Evolutionary conservation across 1,284 basidiomycete genomes (phyloP).

Genomic region (Phenoliferia sp.): DNA sequence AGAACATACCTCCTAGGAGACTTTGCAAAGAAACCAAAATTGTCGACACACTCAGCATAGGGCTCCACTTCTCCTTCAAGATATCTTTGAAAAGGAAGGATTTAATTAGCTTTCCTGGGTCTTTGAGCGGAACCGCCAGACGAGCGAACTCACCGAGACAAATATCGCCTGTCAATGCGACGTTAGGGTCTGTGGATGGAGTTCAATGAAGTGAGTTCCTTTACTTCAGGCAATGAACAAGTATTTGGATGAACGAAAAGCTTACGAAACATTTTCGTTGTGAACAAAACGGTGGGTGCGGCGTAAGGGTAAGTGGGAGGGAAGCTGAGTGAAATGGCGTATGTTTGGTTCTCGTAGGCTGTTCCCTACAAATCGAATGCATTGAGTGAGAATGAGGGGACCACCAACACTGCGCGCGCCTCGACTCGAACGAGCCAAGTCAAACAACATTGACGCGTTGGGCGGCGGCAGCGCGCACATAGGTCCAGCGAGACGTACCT

Average conservation of each 20-base stretch:
- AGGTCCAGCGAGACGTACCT: slow-evolving; percentile 9
- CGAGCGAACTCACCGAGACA: slow-evolving; percentile 59
- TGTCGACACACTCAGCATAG: slow-evolving; percentile 80
- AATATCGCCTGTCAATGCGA: slow-evolving; percentile 72
- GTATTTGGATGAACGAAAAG: background rate
- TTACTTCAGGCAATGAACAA: background rate
- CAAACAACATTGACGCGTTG: background rate
- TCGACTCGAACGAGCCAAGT: background rate
- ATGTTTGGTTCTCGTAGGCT: slow-evolving; percentile 62
- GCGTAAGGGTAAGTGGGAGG: slow-evolving; percentile 78
- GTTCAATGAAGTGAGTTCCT: background rate
- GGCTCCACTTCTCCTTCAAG: slow-evolving; percentile 78
- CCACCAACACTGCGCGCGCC: background rate
- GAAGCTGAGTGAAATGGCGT: slow-evolving; percentile 73
- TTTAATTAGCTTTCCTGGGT: background rate
- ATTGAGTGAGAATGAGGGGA: background rate
- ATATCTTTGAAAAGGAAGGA: slow-evolving; percentile 18
- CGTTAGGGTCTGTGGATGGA: slow-evolving; percentile 55
- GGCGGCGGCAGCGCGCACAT: background rate
- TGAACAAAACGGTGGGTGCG: slow-evolving; percentile 61
- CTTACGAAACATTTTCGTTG: slow-evolving; percentile 59
- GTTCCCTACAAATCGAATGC: slow-evolving; percentile 16
- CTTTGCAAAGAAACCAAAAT: slow-evolving; percentile 80
- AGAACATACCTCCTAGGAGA: slow-evolving; percentile 62
- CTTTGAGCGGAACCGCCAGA: background rate